Evolutionary conservation across 495 filamentous ascomycete genomes (phyloP), one percentile per base, ranked within the genome.

Genomic region (Aspergillus mulundensis): DNA sequence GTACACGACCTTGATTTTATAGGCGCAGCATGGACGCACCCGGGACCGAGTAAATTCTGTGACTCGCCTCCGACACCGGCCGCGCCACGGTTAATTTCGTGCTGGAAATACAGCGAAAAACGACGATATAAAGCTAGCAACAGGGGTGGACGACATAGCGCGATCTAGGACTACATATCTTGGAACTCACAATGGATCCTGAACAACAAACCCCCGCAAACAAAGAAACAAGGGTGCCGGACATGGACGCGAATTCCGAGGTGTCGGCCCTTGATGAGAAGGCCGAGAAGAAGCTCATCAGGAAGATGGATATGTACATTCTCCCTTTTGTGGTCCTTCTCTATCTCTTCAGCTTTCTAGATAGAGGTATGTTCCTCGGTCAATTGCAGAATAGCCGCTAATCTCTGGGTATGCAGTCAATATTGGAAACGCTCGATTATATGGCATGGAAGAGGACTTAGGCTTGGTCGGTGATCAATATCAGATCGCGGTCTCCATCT

Each of bases 351-450:
- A 81, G 79, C 54, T 89, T 87, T 61, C 66, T 89, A n/a, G 86
- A 89, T 60, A 70, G 84, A 69, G 73, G 70, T 74, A 57, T 51
- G 60, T 24, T n/a, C 50, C 7, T 32, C 28, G 39, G 56, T 63
- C 18, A 39, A 39, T 6, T 54, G 58, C 24, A 44, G n/a, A 43
- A 25, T 20, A 23, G 20, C 24, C 23, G 32, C 46, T 51, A 12
- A 16, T 15, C 10, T n/a, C 19, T 38, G 57, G 45, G 36, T 43
- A 74, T 59, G 32, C 32, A 74, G 87, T 90, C 20, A 90, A 90
- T 62, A 91, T 93, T 57, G 88, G 87, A 53, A 90, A 89, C 71
- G 85, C 87, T 11, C 74, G 84, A 8, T 70, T 91, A 24, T 90
- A 89, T 59, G 74, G 75, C 7, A 53, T 92, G 48, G 86, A 89